Base-by-base conservation (phyloP, 1,284 basidiomycete genomes). In the Kwoniella shivajii region DNA sequence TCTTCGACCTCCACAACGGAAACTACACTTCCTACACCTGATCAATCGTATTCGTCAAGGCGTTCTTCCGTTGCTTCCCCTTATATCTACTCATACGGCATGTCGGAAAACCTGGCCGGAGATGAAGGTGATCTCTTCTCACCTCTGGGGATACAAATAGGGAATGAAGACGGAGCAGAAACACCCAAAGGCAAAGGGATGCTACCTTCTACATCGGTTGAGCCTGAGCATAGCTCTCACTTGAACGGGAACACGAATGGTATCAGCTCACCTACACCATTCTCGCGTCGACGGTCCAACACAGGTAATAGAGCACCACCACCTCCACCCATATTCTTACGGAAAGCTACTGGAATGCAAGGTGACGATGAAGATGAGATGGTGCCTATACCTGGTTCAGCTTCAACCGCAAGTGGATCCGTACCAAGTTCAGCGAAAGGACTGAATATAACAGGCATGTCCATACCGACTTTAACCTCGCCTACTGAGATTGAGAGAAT, bases 311-410 rank as follows among this genome's bases (percentile, higher is more conserved):
- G 61, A 14, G 63, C 65, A 7, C 50, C 61, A 2, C 54, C 62
- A 1, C 68, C 68, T 16, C 68, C 68, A 4, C 66, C 66, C 0
- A 70, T 70, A 46, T 44, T 70, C 27, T 49, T 70, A 9, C 67
- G 65, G 20, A 50, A 57, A 43, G 57, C 64, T 5, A 64, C 63
- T 9, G 63, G 60, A 16, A 20, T 51, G 5, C 43, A 39, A 13
- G 18, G 42, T 13, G 34, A 31, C 22, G 52, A 37, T 20, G 46
- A 26, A 31, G 45, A 49, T 49, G 51, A 57, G 22, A 42, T 51
- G 4, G 31, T 56, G 6, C 34, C 47, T 7, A 34, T 50, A 27
- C 44, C 59, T 27, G 50, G 36, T 16, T 49, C 59, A 30, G 48
- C 41, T n/a, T 50, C 52, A 4, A 41, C 38, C 11, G 41, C 48